Evolutionary conservation across 345 rosid species (phyloP), one percentile per base, ranked within the genome.

Genomic region (Luvunga scandens): DNA sequence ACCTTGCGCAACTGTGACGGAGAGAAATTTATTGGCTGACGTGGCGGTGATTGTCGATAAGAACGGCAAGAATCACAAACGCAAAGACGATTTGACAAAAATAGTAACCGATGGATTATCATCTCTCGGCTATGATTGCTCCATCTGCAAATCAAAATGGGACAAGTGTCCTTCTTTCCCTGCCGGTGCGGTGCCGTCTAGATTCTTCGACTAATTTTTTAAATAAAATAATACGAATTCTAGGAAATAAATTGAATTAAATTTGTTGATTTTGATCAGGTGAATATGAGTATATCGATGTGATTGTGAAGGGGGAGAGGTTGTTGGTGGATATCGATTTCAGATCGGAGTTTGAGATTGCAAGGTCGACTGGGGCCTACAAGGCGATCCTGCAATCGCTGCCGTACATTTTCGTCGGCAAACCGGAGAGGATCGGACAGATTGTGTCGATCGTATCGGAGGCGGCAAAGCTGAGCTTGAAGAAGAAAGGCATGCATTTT

Each of bases 121-220:
- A 65, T 86, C 91, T 53, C 86, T 89, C 64, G 90, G 92, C 64
- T 90, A 94, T 82, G 81, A 91, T 76, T 88, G 94, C 66, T 88
- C 97, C 33, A 88, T 96, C 83, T 96, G 99, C 87, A 92, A 88
- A 86, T 94, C 99, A 6, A 90, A 90, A 88, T 96, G 99, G 99
- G 98, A 94, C 0, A 92, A 89, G 80, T 79, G 93, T 45, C 72
- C 88, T 1, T 86, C 94, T 1, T 87, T 84, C 80, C 98, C 98
- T 7, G 97, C 95, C 53, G 97, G 98, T 96, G 84, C 28, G 25
- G 28, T 7, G 4, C 33, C 50, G 77, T 39, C 55, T 56, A 16
- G 73, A 74, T 30, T 66, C 6, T 61, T 77, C 70, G 28, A 5
- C 59, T n/a, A 56, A 19, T 5, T 62, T 8, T 53, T 18, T 60